These are phyloP conservation scores for Balamuthia mandrillaris DNA, from an alignment of 208 protist genomes.

Conservation along the genomic window DNA sequence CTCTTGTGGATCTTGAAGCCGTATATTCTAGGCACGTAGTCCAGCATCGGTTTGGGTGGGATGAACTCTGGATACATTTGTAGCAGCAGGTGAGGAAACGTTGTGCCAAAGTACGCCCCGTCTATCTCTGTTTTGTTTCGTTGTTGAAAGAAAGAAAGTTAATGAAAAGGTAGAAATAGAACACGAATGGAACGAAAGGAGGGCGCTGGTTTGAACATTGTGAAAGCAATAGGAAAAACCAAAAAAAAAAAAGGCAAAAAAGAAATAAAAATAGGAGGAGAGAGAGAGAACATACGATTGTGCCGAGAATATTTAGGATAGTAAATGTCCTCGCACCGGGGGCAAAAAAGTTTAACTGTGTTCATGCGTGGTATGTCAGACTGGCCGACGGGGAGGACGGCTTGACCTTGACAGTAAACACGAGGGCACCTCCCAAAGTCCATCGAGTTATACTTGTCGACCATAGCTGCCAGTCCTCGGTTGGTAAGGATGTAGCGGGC, in stretches of 20 bases:
- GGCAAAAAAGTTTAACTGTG: constrained; percentile 93
- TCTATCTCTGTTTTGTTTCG: constrained; percentile 72
- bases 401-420: constrained; percentile 91
- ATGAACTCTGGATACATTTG: constrained; percentile 74
- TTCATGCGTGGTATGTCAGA: constrained; percentile 83
- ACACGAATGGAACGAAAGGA: too few species aligned
- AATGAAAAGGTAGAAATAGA: too few species aligned
- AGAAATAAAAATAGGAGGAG: background rate
- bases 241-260: background rate
- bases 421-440: constrained; percentile 93
- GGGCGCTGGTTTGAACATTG: too few species aligned
- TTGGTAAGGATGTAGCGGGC: constrained; percentile 95
- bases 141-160: too few species aligned
- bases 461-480: constrained; percentile 91
- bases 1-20: constrained; percentile 88
- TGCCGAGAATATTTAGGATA: constrained; percentile 87
- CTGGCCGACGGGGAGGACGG: constrained; percentile 90
- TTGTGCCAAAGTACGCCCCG: constrained; percentile 95
- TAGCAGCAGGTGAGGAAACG: constrained; percentile 90
- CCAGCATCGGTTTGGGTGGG: constrained; percentile 66
- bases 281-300: constrained; percentile 63
- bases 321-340: constrained; percentile 95
- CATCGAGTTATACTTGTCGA: constrained; percentile 89
- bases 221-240: too few species aligned
- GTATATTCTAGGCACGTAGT: constrained; percentile 93